These are phyloP conservation scores for Coffea eugenioides DNA, from an alignment of 257 asterid genomes.

Conservation along the genomic window DNA sequence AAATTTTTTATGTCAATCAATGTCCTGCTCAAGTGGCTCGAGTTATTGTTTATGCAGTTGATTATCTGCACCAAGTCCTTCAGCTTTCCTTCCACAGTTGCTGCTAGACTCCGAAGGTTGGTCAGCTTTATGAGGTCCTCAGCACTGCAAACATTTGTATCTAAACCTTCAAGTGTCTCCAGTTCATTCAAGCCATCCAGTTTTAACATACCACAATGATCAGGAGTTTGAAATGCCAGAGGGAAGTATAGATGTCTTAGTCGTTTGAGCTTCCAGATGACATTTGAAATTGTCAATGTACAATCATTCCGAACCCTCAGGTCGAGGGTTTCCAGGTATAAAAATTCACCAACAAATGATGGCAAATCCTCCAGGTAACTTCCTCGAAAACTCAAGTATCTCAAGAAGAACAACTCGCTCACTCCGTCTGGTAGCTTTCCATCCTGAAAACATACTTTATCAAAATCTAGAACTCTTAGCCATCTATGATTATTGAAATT, in stretches of 20 bases:
- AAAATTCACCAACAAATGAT: slow-evolving; percentile 18
- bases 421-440: not conserved
- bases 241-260: slow-evolving; percentile 33
- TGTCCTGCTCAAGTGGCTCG: not conserved
- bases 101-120: slow-evolving; percentile 3
- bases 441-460: slow-evolving; percentile 3
- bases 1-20: slow-evolving; percentile 15
- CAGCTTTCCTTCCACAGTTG: not conserved
- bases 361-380: slow-evolving; percentile 21
- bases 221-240: not conserved
- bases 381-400: slow-evolving; percentile 31
- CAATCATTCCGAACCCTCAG: slow-evolving; percentile 7
- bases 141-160: slow-evolving; percentile 7
- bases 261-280: slow-evolving; percentile 2
- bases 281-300: slow-evolving; percentile 4
- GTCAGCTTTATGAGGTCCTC: slow-evolving; percentile 10
- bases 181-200: slow-evolving; percentile 21
- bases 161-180: slow-evolving; percentile 27
- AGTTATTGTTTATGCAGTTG: not conserved
- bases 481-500: not conserved
- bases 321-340: slow-evolving; percentile 29
- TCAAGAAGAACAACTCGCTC: slow-evolving; percentile 4
- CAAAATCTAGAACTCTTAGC: slow-evolving; percentile 19
- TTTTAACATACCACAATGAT: not conserved
- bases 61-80: slow-evolving; percentile 11